Base-by-base conservation (phyloP, 1,139 yeast species). In the Yamadazyma blattariae region DNA sequence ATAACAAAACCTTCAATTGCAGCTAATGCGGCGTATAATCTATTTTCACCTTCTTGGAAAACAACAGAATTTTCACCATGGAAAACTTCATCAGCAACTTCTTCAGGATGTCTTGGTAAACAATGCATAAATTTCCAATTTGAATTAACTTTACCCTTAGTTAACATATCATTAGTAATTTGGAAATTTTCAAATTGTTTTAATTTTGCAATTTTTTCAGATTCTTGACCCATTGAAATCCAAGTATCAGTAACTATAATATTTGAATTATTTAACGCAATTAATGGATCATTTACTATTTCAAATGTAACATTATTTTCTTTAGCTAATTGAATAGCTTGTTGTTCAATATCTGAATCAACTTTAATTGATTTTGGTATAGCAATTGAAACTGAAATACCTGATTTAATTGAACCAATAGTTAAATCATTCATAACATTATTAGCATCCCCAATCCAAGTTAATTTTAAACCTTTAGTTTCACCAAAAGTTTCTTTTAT, bases 391-490 rank as follows among this genome's bases (percentile, higher is more conserved):
- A 92, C 95, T 44, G 79, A 73, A 42, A 92, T 89, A 9, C 97
- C 97, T 8, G 78, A 69, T 64, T 83, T 88, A 51, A 89, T 74
- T 25, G 95, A 79, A 7, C 96, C 97, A 48, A 90, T 78, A n/a
- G 95, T 79, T 61, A 92, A 72, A 61, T 92, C 98, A 59, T 92
- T 92, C 44, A 92, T 81, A 25, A 92, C 98, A 54, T 92, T 92
- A 59, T 92, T 92, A 30, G 97, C 82, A 57, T 92, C 98, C 40
- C 98, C 98, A 19, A 92, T 79, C 98, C 98, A 92, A 2, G 97
- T 80, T 39, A 92, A 67, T 52, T 89, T 90, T 46, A 89, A 71
- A 2, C 85, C 85, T 44, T 76, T 55, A 11, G 74, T 60, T 20
- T 50, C 56, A 2, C 77, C 79, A 54, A 88, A 85, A 4, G 82